These are phyloP conservation scores for Babesia gibsoni DNA, from an alignment of 169 alveolate genomes.

Conservation along the genomic window DNA sequence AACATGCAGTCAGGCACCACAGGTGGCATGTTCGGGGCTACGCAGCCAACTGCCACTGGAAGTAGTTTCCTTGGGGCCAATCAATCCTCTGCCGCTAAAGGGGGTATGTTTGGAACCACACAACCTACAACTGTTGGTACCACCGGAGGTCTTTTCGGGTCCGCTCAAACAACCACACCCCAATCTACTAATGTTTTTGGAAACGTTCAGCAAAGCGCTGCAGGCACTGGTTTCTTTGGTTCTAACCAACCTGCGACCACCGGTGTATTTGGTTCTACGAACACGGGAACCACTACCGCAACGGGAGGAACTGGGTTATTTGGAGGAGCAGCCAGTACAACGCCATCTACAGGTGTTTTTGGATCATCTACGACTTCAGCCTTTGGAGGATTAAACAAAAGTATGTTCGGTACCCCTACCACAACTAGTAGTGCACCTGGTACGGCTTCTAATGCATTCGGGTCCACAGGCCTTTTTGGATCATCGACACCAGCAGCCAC, in stretches of 20 bases:
- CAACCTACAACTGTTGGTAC: slow-evolving; percentile 30
- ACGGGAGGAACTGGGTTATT: slow-evolving; percentile 44
- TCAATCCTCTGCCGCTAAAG: neutral
- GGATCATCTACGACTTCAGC: slow-evolving; percentile 23
- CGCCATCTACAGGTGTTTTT: slow-evolving; percentile 23
- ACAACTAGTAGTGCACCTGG: neutral
- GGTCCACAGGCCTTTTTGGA: neutral
- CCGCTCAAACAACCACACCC: neutral
- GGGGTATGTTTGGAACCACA: slow-evolving; percentile 40
- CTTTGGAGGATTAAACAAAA: neutral
- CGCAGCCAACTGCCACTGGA: neutral
- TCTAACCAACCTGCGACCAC: slow-evolving; percentile 24
- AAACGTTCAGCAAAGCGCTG: neutral
- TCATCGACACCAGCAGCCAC: neutral
- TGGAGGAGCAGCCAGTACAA: slow-evolving; percentile 35
- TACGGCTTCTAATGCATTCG: neutral
- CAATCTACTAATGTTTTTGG: too few species aligned
- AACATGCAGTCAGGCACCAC: slow-evolving; percentile 12
- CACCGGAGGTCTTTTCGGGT: neutral
- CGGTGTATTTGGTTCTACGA: slow-evolving; percentile 37
- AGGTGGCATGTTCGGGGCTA: slow-evolving; percentile 18
- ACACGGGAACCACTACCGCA: slow-evolving; percentile 4
- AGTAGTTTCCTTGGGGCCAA: neutral
- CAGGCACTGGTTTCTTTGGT: slow-evolving; percentile 47
- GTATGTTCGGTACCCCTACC: slow-evolving; percentile 1